Evolutionary conservation across 1,284 basidiomycete genomes (phyloP), one percentile per base, ranked within the genome.

Genomic region (Cryptococcus floricola): DNA sequence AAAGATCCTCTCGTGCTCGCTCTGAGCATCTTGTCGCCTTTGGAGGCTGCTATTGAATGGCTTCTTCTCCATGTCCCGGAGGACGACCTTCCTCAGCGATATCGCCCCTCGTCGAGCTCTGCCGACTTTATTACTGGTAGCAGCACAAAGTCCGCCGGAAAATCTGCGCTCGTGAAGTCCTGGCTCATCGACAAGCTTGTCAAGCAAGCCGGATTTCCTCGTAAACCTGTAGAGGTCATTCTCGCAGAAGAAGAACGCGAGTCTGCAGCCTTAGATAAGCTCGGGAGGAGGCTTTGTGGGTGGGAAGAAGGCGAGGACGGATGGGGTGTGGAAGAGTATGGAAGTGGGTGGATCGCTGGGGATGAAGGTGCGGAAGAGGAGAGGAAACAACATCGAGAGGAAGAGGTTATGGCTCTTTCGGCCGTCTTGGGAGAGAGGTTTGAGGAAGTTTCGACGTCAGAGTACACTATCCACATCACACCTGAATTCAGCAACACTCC

Each of bases 101-200:
- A 88, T 86, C 64, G 91, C 87, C 73, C 83, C 86, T 39, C 89
- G 85, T 0, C 75, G 79, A 66, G 80, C 79, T 60, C 87, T 85
- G 77, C 77, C 84, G 61, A 85, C 84, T 63, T 74, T 80, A 57
- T 81, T 59, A 85, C 72, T 0, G 67, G 74, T 8, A 74, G 70
- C 2, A 88, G 88, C 66, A 78, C 87, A 49, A 86, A 56, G 41
- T 49, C 19, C 61, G 77, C 57, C 41, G 73, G 73, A 4, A 55
- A 73, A 16, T 82, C 83, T 37, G 83, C 86, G 56, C 74, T 96
- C 18, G 87, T 86, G 60, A 81, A 79, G 53, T 82, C 88, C 14
- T 97, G 94, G 94, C 77, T 88, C 2, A 83, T 87, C 59, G 90
- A 96, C 53, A 85, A 86, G 66, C 84, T 90, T 2, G 81, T 87